Evolutionary conservation across 2,329 filamentous ascomycete species (phyloP).

Genomic region (Clathrospora elynae): DNA sequence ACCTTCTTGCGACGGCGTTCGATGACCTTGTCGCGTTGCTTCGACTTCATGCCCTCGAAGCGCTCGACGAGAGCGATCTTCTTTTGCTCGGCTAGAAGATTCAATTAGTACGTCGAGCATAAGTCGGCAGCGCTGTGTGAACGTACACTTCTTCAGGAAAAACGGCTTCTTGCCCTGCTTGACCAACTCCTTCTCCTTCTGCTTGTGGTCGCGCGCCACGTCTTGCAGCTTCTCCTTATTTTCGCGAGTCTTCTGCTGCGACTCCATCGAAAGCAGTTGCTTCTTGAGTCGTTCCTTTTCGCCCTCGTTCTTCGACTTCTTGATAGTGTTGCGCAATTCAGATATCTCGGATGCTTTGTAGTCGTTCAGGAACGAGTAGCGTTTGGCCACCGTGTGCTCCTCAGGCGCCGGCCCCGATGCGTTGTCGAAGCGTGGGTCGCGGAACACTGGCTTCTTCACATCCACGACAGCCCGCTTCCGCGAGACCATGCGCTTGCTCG

Average conservation of each 20-base stretch:
- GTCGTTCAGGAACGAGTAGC: conserved; percentile 86
- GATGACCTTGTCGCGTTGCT: conserved; percentile 81
- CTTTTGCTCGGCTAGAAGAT: conserved; percentile 73
- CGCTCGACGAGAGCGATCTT: conserved; percentile 78
- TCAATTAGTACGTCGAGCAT: conserved; percentile 19
- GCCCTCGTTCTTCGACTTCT: conserved; percentile 66
- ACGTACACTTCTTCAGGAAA: conserved; percentile 77
- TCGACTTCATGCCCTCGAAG: conserved; percentile 82
- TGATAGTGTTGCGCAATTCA: conserved; percentile 70
- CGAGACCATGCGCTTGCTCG: conserved; percentile 81
- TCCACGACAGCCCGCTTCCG: conserved; percentile 76
- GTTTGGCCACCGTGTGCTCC: conserved; percentile 65
- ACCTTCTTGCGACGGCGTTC: conserved; percentile 90
- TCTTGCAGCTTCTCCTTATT: conserved; percentile 71
- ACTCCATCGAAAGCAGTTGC: conserved; percentile 77
- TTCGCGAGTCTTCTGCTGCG: conserved; percentile 71
- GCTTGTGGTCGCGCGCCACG: conserved; percentile 75
- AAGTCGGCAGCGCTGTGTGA: neutral
- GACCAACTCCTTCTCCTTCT: conserved; percentile 81
- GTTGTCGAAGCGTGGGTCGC: conserved; percentile 89
- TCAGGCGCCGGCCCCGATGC: conserved; percentile 60
- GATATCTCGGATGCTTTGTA: conserved; percentile 85
- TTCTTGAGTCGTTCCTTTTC: conserved; percentile 74
- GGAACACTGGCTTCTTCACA: conserved; percentile 62
- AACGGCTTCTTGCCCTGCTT: conserved; percentile 90